A percentile compares a stretch with the other conserved stretches of the same genome.
phyloP scores from a whole-genome alignment of 257 asterid species.

The Capsicum rhomboideum region DNA sequence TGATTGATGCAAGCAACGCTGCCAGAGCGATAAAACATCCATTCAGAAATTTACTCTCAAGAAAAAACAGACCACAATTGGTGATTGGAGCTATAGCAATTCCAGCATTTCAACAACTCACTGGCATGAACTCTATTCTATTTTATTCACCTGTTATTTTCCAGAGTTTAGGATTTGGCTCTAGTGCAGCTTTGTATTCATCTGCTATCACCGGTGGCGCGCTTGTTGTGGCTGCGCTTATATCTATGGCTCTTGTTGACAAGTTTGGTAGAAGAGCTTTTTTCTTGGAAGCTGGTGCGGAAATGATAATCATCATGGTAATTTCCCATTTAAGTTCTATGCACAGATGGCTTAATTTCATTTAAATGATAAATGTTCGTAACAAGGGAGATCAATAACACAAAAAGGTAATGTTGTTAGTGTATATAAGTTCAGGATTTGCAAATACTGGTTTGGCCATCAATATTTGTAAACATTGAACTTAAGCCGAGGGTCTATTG shows the following conservation, averaged over 20 bases:
- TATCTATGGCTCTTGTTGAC: constrained; percentile 71
- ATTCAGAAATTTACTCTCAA: constrained; percentile 39
- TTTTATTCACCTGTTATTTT: constrained; percentile 77
- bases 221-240: constrained; percentile 50
- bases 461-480: neutral
- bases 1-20: constrained; percentile 53
- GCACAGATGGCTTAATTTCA: neutral
- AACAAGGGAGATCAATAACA: neutral
- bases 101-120: constrained; percentile 78
- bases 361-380: neutral
- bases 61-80: constrained; percentile 59
- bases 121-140: constrained; percentile 71
- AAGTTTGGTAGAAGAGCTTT: constrained; percentile 71
- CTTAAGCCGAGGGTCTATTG: too few relatives aligned
- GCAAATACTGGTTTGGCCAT: neutral
- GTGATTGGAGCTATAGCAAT: constrained; percentile 51
- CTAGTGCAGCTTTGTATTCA: constrained; percentile 46
- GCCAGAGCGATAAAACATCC: constrained; percentile 60
- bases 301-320: constrained; percentile 53
- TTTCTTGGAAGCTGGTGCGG: constrained; percentile 69
- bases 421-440: neutral
- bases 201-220: constrained; percentile 53
- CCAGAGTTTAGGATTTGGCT: constrained; percentile 73
- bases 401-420: neutral
- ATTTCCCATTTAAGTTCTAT: neutral